Evolutionary conservation across 495 filamentous ascomycete species (phyloP).

Genomic region (Darksidea phi): DNA sequence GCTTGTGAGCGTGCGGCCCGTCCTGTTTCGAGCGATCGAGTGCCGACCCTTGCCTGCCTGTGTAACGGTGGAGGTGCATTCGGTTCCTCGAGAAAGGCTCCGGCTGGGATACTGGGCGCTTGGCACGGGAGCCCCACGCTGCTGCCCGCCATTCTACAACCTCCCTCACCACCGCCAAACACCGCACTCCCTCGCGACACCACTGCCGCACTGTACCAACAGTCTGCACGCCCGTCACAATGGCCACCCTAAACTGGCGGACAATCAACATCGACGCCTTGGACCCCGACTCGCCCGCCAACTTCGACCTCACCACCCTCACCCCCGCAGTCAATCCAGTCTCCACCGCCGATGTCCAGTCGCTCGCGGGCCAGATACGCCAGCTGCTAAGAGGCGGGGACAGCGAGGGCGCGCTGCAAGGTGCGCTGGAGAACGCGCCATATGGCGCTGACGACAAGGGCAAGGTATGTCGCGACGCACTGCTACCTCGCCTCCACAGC

Average conservation of each 20-base stretch:
- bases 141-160: not conserved
- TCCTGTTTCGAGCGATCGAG: slow-evolving; percentile 14
- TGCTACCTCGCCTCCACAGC: slow-evolving; percentile 1
- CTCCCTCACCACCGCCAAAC: not conserved
- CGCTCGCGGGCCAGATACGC: slow-evolving; percentile 70
- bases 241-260: slow-evolving; percentile 72
- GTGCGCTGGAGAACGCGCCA: slow-evolving; percentile 72
- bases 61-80: slow-evolving; percentile 20
- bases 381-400: slow-evolving; percentile 84
- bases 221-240: slow-evolving; percentile 39
- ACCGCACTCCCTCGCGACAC: slow-evolving; percentile 1
- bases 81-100: slow-evolving; percentile 12
- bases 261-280: slow-evolving; percentile 91
- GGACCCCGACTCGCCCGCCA: slow-evolving; percentile 79
- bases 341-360: slow-evolving; percentile 68
- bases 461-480: slow-evolving; percentile 53
- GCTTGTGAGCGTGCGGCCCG: slow-evolving; percentile 5
- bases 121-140: slow-evolving; percentile 20
- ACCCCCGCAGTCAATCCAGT: slow-evolving; percentile 67
- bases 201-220: slow-evolving; percentile 14
- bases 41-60: slow-evolving; percentile 34
- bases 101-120: slow-evolving; percentile 3
- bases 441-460: slow-evolving; percentile 69
- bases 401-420: slow-evolving; percentile 75
- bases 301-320: slow-evolving; percentile 81